Evolutionary conservation across 192 early-diverging fungal species (phyloP), one percentile per base, ranked within the genome.

Genomic region (Umbelopsis sp.): DNA sequence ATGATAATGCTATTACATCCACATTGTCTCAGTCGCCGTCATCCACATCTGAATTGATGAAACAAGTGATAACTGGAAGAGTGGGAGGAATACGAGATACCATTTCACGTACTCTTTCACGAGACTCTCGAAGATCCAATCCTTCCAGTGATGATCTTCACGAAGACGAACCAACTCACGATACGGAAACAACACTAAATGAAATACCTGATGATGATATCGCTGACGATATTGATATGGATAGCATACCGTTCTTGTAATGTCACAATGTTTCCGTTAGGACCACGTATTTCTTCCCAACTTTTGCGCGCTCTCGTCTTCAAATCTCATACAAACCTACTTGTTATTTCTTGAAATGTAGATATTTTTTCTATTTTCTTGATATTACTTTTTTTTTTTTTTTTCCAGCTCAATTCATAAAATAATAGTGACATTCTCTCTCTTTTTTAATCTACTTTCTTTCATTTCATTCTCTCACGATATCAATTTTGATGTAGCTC

Each of bases 221-320:
- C 20, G 26, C 56, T n/a, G 56, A 62, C 17, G 56, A 62, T 32
- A 62, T 62, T 20, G 56, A 62, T 62, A 62, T 62, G 56, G 56
- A 62, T 32, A 62, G 26, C 56, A 62, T 62, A 4, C 56, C 56
- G 14, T 62, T 62, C 56, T 26, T 62, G 16, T 62, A 62, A 62
- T n/a, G 14, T 34, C 2, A 20, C 12, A 20, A n/a, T n/a, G n/a
- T n/a, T n/a, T n/a, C n/a, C 56, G 0, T 38, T 3, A 38, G 3
- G 20, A 11, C 12, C 31, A 16, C 25, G 14, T 11, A 34, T 32
- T 38, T 38, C 36, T 41, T 41, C 4, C 38, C 38, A 49, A 16
- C 47, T 12, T 12, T 12, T 49, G 47, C 16, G 5, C n/a, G 20
- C 47, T 9, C 20, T 49, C 20, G 45, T 47, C 20, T 21, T 25